These are phyloP conservation scores for Thalia dealbata DNA, from an alignment of 176 grass and related monocot genomes.

Conservation along the genomic window DNA sequence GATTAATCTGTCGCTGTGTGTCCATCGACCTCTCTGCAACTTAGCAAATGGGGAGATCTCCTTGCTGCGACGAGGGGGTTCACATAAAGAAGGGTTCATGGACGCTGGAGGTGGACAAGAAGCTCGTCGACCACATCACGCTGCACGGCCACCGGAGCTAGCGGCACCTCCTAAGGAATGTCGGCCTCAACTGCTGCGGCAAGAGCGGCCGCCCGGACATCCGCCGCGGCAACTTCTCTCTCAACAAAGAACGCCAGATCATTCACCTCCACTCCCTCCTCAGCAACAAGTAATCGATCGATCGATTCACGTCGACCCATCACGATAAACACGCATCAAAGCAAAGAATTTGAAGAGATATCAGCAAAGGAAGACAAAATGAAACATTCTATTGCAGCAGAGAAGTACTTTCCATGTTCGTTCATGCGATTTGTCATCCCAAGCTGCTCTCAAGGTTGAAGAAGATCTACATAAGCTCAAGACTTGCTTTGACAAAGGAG, in stretches of 20 bases:
- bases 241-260: background rate
- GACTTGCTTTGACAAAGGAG: too few relatives aligned
- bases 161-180: background rate
- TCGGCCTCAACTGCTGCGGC: constrained; percentile 39
- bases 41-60: constrained; percentile 10
- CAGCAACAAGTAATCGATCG: constrained; percentile 4
- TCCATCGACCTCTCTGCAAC: too few relatives aligned
- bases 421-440: too few relatives aligned
- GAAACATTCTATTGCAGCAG: too few relatives aligned
- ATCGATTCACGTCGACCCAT: too few relatives aligned
- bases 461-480: too few relatives aligned
- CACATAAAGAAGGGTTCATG: constrained; percentile 2
- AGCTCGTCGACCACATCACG: background rate
- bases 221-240: constrained; percentile 3
- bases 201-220: constrained; percentile 60
- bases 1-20: too few relatives aligned
- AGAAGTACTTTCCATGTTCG: too few relatives aligned
- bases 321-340: too few relatives aligned
- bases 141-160: constrained; percentile 9
- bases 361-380: too few relatives aligned
- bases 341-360: too few relatives aligned
- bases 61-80: background rate
- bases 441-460: too few relatives aligned
- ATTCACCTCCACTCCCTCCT: constrained; percentile 2
- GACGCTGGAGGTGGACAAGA: constrained; percentile 1